Evolutionary conservation across 2,329 filamentous ascomycete genomes (phyloP).

Genomic region (Alternaria sp.): DNA sequence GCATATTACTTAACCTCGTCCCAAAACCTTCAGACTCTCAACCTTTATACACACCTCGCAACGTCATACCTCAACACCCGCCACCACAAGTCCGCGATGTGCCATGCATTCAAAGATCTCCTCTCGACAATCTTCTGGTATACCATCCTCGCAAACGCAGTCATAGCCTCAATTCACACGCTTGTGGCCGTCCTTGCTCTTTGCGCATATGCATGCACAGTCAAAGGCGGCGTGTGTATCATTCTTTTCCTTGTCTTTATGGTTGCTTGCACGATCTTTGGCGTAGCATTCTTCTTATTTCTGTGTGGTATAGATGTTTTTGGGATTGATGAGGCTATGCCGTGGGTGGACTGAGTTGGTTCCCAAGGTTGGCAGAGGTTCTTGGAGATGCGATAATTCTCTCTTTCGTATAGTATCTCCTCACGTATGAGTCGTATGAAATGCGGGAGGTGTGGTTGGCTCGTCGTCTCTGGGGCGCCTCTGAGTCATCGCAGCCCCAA

Average conservation of each 20-base stretch:
- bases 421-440: too few species aligned
- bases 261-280: neutral
- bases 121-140: neutral
- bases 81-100: neutral
- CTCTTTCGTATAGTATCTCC: too few species aligned
- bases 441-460: too few species aligned
- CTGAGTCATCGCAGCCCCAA: too few species aligned
- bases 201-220: neutral
- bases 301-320: neutral
- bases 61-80: neutral
- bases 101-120: neutral
- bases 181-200: fast-evolving
- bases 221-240: neutral
- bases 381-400: too few species aligned
- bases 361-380: neutral
- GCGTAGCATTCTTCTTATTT: neutral
- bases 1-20: neutral
- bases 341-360: neutral
- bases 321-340: neutral
- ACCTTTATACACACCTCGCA: neutral
- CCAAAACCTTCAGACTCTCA: neutral
- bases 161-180: neutral
- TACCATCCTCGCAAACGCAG: fast-evolving
- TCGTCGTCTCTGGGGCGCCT: too few species aligned
- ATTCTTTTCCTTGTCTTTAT: neutral